These are phyloP conservation scores for Scenedesmus sp. DNA, from an alignment of 163 green algal species.

Conservation along the genomic window DNA sequence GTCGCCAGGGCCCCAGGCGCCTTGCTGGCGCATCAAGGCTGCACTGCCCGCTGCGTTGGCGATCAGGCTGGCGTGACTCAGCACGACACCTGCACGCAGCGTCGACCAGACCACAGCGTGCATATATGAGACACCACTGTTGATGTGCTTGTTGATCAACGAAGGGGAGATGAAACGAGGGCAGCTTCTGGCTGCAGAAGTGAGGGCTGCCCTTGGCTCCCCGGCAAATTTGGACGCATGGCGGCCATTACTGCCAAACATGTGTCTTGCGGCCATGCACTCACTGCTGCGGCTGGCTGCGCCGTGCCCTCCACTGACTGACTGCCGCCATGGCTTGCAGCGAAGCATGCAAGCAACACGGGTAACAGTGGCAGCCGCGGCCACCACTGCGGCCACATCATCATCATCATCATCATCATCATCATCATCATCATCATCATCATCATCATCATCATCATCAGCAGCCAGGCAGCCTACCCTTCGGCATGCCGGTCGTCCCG, in stretches of 20 bases:
- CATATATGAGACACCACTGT: neutral
- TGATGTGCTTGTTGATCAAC: neutral
- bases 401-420: no score
- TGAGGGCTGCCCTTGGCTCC: no score
- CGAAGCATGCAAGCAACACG: neutral
- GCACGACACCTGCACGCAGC: conserved; percentile 18
- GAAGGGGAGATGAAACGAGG: neutral
- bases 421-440: no score
- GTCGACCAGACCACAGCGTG: neutral
- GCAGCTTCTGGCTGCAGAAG: neutral
- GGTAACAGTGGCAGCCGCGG: no score
- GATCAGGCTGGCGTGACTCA: conserved; percentile 49
- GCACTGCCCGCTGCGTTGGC: conserved; percentile 52
- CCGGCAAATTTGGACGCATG: no score
- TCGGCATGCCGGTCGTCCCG: conserved; percentile 96
- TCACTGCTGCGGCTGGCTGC: neutral
- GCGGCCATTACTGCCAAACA: no score
- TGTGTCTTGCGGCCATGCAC: neutral
- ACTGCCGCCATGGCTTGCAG: neutral
- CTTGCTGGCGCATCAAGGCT: conserved; percentile 36
- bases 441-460: neutral
- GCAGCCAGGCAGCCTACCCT: conserved; percentile 71
- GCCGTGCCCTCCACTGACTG: neutral
- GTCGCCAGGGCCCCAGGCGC: conserved; percentile 70
- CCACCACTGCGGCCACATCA: no score